These are phyloP conservation scores for Thielaviopsis musarum DNA, from an alignment of 2,329 filamentous ascomycete species.

Conservation along the genomic window DNA sequence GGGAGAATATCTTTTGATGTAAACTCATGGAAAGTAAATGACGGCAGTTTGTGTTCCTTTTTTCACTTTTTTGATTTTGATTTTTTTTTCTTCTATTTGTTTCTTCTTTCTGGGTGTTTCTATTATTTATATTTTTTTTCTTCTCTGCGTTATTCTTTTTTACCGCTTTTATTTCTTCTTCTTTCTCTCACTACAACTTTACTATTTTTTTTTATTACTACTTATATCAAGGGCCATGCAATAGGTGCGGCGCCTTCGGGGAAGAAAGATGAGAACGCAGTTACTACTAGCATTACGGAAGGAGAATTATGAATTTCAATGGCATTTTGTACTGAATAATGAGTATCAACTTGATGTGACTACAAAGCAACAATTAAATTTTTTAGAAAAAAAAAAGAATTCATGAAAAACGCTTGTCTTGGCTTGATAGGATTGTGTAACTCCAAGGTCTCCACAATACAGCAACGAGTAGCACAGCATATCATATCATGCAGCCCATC, in stretches of 20 bases:
- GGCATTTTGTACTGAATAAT: too few relatives aligned
- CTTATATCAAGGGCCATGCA: too few relatives aligned
- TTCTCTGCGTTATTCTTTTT: not conserved
- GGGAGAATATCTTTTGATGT: not conserved
- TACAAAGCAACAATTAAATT: too few relatives aligned
- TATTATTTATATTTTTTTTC: not conserved
- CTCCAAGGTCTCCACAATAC: not conserved
- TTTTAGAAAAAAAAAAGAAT: too few relatives aligned
- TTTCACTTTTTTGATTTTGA: not conserved
- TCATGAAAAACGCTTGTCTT: not conserved
- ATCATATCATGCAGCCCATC: not conserved
- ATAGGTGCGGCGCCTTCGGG: too few relatives aligned
- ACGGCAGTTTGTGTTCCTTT: not conserved
- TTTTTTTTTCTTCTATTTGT: conserved; percentile 1
- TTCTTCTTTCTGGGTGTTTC: not conserved
- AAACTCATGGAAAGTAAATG: not conserved
- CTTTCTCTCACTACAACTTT: not conserved
- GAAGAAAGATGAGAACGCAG: too few relatives aligned
- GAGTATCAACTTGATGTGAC: too few relatives aligned
- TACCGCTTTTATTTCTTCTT: not conserved
- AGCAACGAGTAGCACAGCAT: not conserved
- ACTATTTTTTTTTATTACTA: not conserved
- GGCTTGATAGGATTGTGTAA: not conserved
- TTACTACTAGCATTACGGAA: too few relatives aligned
- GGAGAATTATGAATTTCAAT: too few relatives aligned